Evolutionary conservation across 2,329 filamentous ascomycete species (phyloP).

Genomic region (Monilinia polystroma): DNA sequence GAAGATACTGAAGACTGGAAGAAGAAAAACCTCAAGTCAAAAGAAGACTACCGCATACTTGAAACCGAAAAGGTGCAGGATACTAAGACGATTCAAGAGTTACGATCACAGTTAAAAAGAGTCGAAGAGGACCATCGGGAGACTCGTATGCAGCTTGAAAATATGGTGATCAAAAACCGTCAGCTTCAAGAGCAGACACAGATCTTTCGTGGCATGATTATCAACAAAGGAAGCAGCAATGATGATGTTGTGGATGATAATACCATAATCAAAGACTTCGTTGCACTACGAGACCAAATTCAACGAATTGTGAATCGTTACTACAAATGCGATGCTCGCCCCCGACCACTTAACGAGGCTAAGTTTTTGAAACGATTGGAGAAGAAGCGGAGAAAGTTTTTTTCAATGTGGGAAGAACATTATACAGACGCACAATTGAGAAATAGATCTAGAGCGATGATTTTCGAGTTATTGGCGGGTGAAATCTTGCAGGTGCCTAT

Average conservation of each 20-base stretch:
- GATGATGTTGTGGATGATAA: conserved; percentile 4
- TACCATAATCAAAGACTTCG: conserved; percentile 13
- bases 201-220: conserved; percentile 14
- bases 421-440: conserved; percentile 10
- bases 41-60: neutral
- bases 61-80: neutral
- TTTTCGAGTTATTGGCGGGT: conserved; percentile 19
- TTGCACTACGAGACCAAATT: conserved; percentile 21
- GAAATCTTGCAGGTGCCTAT: conserved; percentile 9
- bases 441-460: conserved; percentile 12
- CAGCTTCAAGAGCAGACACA: conserved; percentile 19
- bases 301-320: conserved; percentile 18
- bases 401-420: neutral
- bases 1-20: neutral
- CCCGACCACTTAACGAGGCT: neutral
- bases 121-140: conserved; percentile 2
- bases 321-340: conserved; percentile 1
- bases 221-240: conserved; percentile 17
- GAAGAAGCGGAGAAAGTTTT: conserved; percentile 10
- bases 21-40: neutral
- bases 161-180: neutral
- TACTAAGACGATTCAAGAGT: neutral
- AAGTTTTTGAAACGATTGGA: neutral
- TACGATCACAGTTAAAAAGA: neutral
- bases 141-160: neutral